A percentile compares a stretch with the other conserved stretches of the same genome.
Conservation (phyloP, 2,329 filamentous ascomycete genomes). For the Diplodia intermedia region DNA sequence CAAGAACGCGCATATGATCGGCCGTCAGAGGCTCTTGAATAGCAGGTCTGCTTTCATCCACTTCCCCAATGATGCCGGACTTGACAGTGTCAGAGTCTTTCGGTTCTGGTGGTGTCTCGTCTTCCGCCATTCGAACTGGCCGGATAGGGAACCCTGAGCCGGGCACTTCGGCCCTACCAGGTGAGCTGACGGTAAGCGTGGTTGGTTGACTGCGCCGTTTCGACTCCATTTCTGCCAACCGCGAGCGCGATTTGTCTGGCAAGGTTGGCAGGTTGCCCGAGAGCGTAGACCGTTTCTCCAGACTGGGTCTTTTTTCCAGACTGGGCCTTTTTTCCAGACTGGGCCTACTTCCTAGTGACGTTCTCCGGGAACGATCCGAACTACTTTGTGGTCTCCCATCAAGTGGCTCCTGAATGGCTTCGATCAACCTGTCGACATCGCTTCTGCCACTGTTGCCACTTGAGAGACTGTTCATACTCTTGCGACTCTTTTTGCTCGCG, state of each 20-base stretch:
- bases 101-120: constrained; percentile 35
- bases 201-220: constrained; percentile 48
- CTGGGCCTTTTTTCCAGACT: too few relatives aligned
- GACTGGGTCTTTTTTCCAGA: too few relatives aligned
- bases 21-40: constrained; percentile 34
- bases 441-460: constrained; percentile 58
- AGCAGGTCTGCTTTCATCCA: constrained; percentile 38
- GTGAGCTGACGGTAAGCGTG: constrained; percentile 38
- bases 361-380: background rate
- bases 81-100: constrained; percentile 25
- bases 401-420: constrained; percentile 69
- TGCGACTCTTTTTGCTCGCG: constrained; percentile 60
- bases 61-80: constrained; percentile 43
- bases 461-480: constrained; percentile 51
- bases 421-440: constrained; percentile 74
- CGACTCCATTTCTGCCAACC: background rate
- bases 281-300: constrained; percentile 19
- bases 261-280: background rate
- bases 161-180: constrained; percentile 30
- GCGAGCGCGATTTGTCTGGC: background rate
- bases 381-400: constrained; percentile 37
- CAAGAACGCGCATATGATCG: constrained; percentile 68
- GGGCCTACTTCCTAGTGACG: background rate
- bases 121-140: constrained; percentile 57
- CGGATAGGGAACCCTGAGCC: constrained; percentile 53